Evolutionary conservation across 2,329 filamentous ascomycete genomes (phyloP).

Genomic region (Tympanopsis confertula): DNA sequence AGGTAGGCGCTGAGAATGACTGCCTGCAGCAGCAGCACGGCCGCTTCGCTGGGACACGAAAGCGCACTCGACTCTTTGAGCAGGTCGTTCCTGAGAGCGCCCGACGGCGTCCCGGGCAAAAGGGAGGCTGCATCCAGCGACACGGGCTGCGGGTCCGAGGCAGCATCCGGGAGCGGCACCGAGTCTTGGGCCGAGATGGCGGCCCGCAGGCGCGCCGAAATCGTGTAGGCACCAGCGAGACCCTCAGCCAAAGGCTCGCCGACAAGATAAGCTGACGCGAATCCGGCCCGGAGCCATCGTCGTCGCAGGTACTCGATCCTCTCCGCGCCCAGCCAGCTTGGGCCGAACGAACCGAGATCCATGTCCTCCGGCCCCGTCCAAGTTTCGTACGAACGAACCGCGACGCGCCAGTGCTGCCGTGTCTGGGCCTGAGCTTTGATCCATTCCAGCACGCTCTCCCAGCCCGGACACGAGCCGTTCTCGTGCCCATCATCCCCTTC

Average conservation of each 20-base stretch:
- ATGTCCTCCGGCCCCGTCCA: constrained; percentile 66
- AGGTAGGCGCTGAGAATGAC: constrained; percentile 50
- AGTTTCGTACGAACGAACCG: constrained; percentile 51
- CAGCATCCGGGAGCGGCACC: background rate
- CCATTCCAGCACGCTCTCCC: constrained; percentile 62
- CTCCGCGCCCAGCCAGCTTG: constrained; percentile 45
- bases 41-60: constrained; percentile 44
- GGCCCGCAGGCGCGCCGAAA: constrained; percentile 43
- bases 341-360: constrained; percentile 50
- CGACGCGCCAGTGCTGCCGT: constrained; percentile 48
- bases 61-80: constrained; percentile 49
- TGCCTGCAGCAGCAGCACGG: constrained; percentile 49
- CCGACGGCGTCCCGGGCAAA: constrained; percentile 26
- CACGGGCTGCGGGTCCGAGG: background rate
- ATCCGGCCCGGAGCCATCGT: constrained; percentile 54
- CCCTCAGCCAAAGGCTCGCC: constrained; percentile 45
- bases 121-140: constrained; percentile 15
- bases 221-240: constrained; percentile 45
- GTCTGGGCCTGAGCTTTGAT: constrained; percentile 45
- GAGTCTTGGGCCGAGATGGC: constrained; percentile 36
- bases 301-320: constrained; percentile 46
- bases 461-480: constrained; percentile 40
- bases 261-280: constrained; percentile 60
- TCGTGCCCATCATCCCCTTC: constrained; percentile 11
- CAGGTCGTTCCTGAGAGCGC: constrained; percentile 36